Conservation (phyloP, 164 flowering plant species). For the Warburgia ugandensis region DNA sequence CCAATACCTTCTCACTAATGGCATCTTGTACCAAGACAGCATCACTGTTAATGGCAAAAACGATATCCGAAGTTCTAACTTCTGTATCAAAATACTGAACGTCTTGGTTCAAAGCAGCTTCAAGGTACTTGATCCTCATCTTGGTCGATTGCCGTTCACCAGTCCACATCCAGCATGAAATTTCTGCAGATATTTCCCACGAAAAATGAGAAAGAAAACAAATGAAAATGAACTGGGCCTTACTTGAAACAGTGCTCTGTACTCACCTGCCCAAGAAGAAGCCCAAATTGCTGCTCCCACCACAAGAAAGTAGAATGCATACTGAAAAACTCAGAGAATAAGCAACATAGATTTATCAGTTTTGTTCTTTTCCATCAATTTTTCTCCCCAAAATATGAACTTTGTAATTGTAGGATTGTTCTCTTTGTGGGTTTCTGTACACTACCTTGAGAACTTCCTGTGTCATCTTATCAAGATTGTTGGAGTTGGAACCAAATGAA, state of each 20-base stretch:
- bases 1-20: slow-evolving; percentile 91
- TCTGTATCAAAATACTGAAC: slow-evolving; percentile 89
- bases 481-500: slow-evolving; percentile 84
- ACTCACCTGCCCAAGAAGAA: slow-evolving; percentile 96
- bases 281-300: slow-evolving; percentile 98
- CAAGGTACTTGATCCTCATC: slow-evolving; percentile 91
- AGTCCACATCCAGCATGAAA: slow-evolving; percentile 99
- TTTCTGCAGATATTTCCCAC: slow-evolving; percentile 43
- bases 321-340: slow-evolving; percentile 38
- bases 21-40: slow-evolving; percentile 96
- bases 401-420: no score
- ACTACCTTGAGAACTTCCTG: slow-evolving; percentile 86
- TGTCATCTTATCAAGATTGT: slow-evolving; percentile 77
- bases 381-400: no score
- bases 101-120: slow-evolving; percentile 91
- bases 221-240: not conserved
- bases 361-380: no score
- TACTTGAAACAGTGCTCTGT: not conserved
- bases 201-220: slow-evolving; percentile 4
- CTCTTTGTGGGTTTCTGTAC: no score
- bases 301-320: slow-evolving; percentile 85
- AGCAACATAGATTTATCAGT: no score
- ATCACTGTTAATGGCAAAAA: slow-evolving; percentile 85
- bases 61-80: slow-evolving; percentile 86
- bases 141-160: slow-evolving; percentile 93